Evolutionary conservation across 225 moss, liverwort and hornwort genomes (phyloP).

Genomic region (Ulota crispa): DNA sequence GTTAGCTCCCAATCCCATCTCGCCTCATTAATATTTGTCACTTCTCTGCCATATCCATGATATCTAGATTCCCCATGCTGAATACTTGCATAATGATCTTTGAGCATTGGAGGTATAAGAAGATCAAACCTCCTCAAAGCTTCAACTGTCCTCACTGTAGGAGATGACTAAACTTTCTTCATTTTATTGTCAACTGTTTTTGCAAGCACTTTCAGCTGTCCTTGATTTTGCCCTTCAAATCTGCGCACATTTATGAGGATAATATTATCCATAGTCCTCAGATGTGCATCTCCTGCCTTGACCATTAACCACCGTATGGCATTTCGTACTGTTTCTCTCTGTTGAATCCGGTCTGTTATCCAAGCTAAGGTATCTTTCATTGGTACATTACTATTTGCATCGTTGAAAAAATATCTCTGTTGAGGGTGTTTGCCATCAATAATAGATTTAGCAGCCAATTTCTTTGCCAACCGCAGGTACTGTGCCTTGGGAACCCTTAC

Average conservation of each 20-base stretch:
- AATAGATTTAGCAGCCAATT: neutral
- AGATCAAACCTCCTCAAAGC: neutral
- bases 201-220: neutral
- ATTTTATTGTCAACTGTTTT: neutral
- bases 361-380: neutral
- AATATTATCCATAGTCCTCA: neutral
- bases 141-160: neutral
- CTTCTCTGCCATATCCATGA: neutral
- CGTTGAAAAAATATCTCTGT: neutral
- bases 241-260: too few species aligned
- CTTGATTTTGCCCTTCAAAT: fast-evolving
- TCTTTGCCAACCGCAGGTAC: too few species aligned
- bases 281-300: fast-evolving
- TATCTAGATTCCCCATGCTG: too few species aligned
- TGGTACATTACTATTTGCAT: fast-evolving
- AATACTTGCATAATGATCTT: neutral
- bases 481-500: too few species aligned
- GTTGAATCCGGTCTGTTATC: neutral
- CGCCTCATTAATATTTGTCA: neutral
- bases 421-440: neutral
- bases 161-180: too few species aligned
- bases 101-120: neutral
- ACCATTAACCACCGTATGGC: neutral
- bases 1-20: too few species aligned
- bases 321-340: neutral